Evolutionary conservation across 192 early-diverging fungal genomes (phyloP).

Genomic region (Neocallimastix lanati): DNA sequence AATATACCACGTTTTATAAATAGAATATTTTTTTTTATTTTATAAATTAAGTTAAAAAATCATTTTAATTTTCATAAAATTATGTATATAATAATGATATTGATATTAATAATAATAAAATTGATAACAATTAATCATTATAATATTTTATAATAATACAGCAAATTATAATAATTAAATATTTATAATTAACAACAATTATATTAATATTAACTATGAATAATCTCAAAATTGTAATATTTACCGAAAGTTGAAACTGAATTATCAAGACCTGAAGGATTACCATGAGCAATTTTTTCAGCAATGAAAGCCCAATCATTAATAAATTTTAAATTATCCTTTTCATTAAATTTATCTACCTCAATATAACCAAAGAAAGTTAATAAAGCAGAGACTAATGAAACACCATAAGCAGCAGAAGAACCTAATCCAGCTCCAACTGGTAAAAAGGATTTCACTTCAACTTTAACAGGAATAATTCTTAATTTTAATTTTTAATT

Average conservation of each 20-base stretch:
- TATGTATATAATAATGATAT: too few species aligned
- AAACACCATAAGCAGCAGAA: conserved; percentile 81
- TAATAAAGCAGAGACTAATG: conserved; percentile 57
- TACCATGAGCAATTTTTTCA: conserved; percentile 89
- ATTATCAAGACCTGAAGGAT: conserved; percentile 91
- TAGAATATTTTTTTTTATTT: too few species aligned
- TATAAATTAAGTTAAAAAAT: too few species aligned
- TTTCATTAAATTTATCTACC: conserved; percentile 2
- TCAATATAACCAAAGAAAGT: conserved; percentile 19
- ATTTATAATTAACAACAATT: background rate
- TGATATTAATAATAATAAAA: too few species aligned
- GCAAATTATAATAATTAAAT: too few species aligned
- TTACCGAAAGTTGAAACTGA: conserved; percentile 68
- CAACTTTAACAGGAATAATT: conserved; percentile 25
- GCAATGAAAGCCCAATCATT: conserved; percentile 83
- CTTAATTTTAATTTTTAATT: too few species aligned
- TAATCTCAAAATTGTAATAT: background rate
- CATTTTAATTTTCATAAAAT: too few species aligned
- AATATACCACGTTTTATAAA: too few species aligned
- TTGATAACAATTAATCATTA: too few species aligned
- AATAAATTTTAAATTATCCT: conserved; percentile 25
- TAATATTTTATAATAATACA: too few species aligned
- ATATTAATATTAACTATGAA: background rate
- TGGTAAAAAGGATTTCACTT: conserved; percentile 57
- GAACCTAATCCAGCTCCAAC: conserved; percentile 89